Evolutionary conservation across 1,284 basidiomycete genomes (phyloP).

Genomic region (Lignosus rhinocerotis): DNA sequence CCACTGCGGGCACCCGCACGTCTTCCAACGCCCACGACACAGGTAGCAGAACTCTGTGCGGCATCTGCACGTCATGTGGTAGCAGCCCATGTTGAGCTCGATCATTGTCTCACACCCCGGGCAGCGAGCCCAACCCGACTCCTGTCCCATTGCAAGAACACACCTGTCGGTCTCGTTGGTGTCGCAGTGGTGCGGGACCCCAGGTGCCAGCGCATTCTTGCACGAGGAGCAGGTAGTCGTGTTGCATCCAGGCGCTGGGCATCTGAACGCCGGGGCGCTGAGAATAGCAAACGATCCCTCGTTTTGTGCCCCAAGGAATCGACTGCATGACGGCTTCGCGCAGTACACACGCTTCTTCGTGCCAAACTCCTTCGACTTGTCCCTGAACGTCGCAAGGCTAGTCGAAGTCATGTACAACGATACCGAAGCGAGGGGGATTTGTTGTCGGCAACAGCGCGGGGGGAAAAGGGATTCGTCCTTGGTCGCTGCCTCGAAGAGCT

Average conservation of each 20-base stretch:
- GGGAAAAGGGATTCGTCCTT: slow-evolving; percentile 40
- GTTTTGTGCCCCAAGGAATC: slow-evolving; percentile 35
- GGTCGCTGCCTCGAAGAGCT: slow-evolving; percentile 34
- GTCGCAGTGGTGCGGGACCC: slow-evolving; percentile 20
- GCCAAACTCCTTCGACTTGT: slow-evolving; percentile 32
- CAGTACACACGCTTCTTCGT: slow-evolving; percentile 40
- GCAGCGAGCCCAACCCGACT: slow-evolving; percentile 44
- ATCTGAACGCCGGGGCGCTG: slow-evolving; percentile 9
- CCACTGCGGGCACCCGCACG: slow-evolving; percentile 43
- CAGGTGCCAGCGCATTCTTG: slow-evolving; percentile 14
- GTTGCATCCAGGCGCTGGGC: slow-evolving; percentile 19
- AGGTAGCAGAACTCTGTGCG: slow-evolving; percentile 37
- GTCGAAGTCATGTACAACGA: slow-evolving; percentile 24
- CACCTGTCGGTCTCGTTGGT: slow-evolving; percentile 18
- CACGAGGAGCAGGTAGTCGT: slow-evolving; percentile 30
- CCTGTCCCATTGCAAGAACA: slow-evolving; percentile 35
- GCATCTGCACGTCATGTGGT: slow-evolving; percentile 50
- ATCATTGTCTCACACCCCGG: slow-evolving; percentile 44
- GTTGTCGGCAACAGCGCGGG: slow-evolving; percentile 40
- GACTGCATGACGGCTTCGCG: slow-evolving; percentile 34
- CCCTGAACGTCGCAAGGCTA: slow-evolving; percentile 24
- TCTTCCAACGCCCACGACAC: slow-evolving; percentile 42
- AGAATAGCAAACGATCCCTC: slow-evolving; percentile 4
- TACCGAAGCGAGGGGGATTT: slow-evolving; percentile 33
- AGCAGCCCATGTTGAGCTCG: slow-evolving; percentile 44